Evolutionary conservation across 805 yeast species (phyloP).

Genomic region (Barnettozyma populi): DNA sequence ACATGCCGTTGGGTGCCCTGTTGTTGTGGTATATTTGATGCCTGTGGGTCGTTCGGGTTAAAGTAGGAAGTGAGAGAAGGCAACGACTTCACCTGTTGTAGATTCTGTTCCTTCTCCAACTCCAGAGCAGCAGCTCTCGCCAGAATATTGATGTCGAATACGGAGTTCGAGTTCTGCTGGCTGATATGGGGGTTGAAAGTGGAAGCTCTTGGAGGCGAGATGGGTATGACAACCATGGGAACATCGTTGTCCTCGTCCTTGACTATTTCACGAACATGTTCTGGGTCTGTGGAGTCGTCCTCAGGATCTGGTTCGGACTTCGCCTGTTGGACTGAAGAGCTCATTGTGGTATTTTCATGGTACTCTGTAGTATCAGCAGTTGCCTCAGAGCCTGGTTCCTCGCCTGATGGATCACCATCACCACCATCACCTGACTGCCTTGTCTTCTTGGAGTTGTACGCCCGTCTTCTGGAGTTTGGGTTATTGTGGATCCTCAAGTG

Average conservation of each 20-base stretch:
- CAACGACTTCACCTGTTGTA: slow-evolving; percentile 24
- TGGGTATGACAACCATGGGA: slow-evolving; percentile 16
- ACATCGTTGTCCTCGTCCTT: background rate
- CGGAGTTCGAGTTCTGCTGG: slow-evolving; percentile 11
- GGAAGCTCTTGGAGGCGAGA: slow-evolving; percentile 18
- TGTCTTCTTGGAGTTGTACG: slow-evolving; percentile 35
- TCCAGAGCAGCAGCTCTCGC: slow-evolving; percentile 28
- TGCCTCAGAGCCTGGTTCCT: background rate
- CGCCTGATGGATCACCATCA: background rate
- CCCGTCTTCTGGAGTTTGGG: slow-evolving; percentile 62
- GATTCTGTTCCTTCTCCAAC: slow-evolving; percentile 25
- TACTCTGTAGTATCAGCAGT: background rate
- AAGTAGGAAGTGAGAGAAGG: slow-evolving; percentile 26
- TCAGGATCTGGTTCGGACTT: background rate
- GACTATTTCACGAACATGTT: background rate
- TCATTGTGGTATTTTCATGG: background rate
- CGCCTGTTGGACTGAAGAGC: background rate
- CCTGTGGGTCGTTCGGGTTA: slow-evolving; percentile 4
- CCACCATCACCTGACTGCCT: background rate
- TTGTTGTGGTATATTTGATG: background rate
- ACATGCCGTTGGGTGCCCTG: slow-evolving; percentile 6
- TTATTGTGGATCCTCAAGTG: slow-evolving; percentile 70
- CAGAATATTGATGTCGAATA: slow-evolving; percentile 25
- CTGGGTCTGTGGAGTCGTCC: background rate
- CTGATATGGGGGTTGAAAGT: slow-evolving; percentile 10